Base-by-base conservation (phyloP, 2,329 filamentous ascomycete species). In the Xylaria multiplex region DNA sequence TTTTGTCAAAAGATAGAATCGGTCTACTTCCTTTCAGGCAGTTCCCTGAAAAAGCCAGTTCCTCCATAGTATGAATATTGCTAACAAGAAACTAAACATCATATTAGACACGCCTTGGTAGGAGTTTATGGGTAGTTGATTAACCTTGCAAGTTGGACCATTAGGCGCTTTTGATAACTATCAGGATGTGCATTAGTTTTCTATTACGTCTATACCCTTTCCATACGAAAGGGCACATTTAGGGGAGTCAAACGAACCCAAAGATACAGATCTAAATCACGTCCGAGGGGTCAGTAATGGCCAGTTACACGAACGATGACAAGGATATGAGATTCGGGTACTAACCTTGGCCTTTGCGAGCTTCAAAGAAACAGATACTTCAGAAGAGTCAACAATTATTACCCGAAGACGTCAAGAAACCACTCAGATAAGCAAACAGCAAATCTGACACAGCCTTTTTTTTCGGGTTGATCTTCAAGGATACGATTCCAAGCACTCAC, bases 41-140 rank as follows among this genome's bases (percentile, higher is more conserved):
- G 83, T 99, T 99, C 60, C 96, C 96, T 16, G 93, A 94, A 79
- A 99, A 98, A 76, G 97, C 93, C 42, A 99, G 85, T 79, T 99
- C 96, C 50, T 72, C 69, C 70, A 73, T 75, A 6, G 70, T 74
- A 54, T 73, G 72, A n/a, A 76, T 70, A 75, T 93, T 94, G 78
- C 96, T 92, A 58, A 93, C 84, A 76, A 96, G 92, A 79, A 96
- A 86, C 75, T 87, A 48, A 50, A 68, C 19, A 16, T 54, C 13
- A 42, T 19, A 27, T 69, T 60, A 62, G 60, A 55, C 22, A 55
- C 6, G n/a, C 24, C 11, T 32, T 4, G 16, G 40, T 6, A 48
- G 6, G n/a, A n/a, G 13, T 5, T 19, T 6, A n/a, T 24, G 27
- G n/a, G 27, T 42, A 22, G 14, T 11, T 32, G 13, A 54, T 46